Evolutionary conservation across 768 basidiomycete species (phyloP).

Genomic region (Pleurotus tuoliensis): DNA sequence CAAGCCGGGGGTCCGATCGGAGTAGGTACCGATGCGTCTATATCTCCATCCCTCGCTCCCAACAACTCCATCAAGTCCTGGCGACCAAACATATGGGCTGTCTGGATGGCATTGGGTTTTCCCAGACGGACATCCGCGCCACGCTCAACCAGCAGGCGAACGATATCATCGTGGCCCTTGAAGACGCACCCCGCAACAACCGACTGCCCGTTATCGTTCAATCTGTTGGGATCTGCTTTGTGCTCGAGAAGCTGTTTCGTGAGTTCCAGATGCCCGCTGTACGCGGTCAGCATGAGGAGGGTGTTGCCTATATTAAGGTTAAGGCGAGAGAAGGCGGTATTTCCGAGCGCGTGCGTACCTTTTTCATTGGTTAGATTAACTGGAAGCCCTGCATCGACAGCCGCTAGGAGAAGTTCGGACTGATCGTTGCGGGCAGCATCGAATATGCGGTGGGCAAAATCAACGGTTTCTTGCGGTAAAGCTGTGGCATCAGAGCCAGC

Average conservation of each 20-base stretch:
- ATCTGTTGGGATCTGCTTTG: constrained; percentile 61
- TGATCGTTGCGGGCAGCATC: constrained; percentile 67
- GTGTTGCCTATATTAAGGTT: constrained; percentile 56
- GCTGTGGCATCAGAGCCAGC: constrained; percentile 3
- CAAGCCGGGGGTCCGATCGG: constrained; percentile 12
- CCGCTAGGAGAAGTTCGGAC: constrained; percentile 46
- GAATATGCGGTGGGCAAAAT: constrained; percentile 71
- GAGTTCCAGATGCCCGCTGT: constrained; percentile 60
- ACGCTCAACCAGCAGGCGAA: constrained; percentile 46
- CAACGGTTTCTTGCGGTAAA: constrained; percentile 39
- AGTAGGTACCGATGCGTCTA: constrained; percentile 32
- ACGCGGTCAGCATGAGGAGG: constrained; percentile 74
- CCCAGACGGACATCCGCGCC: constrained; percentile 67
- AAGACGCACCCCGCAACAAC: constrained; percentile 77
- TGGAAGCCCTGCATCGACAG: constrained; percentile 67
- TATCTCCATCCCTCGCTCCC: constrained; percentile 58
- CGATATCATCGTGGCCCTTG: constrained; percentile 64
- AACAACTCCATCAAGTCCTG: constrained; percentile 50
- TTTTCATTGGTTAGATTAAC: constrained; percentile 69
- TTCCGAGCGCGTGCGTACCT: constrained; percentile 32
- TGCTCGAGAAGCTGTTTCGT: constrained; percentile 48
- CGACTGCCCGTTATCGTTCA: constrained; percentile 71
- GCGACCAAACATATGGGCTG: constrained; percentile 65
- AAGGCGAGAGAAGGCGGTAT: not conserved
- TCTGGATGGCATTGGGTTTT: constrained; percentile 63